Conservation (phyloP, 2,329 filamentous ascomycete genomes). For the Ascocoryne sarcoides region DNA sequence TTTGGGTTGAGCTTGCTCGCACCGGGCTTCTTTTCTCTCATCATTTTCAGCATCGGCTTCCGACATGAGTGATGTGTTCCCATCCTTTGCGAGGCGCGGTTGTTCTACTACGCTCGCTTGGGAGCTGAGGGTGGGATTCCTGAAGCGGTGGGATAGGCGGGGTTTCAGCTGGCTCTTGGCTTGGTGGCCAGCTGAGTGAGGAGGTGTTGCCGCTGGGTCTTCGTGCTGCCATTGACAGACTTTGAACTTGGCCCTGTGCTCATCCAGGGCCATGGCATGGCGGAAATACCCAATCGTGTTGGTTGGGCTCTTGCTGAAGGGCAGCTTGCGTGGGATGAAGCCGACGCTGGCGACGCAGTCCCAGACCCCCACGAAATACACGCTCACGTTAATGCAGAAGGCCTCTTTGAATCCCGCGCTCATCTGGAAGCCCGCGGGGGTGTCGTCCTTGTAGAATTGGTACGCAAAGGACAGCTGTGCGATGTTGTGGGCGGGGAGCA, state of each 20-base stretch:
- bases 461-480: constrained; percentile 36
- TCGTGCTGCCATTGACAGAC: constrained; percentile 24
- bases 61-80: too few relatives aligned
- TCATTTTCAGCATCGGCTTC: too few relatives aligned
- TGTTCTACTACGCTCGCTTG: too few relatives aligned
- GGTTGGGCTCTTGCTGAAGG: constrained; percentile 31
- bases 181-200: not conserved
- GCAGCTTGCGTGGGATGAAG: constrained; percentile 32
- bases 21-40: too few relatives aligned
- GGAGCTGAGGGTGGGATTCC: too few relatives aligned
- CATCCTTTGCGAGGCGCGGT: too few relatives aligned
- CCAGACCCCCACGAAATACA: constrained; percentile 37
- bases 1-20: too few relatives aligned
- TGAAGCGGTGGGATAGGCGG: too few relatives aligned
- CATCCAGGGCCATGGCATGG: constrained; percentile 37
- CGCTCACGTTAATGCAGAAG: constrained; percentile 34
- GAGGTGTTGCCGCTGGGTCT: not conserved
- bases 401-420: constrained; percentile 35
- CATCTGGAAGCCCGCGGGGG: constrained; percentile 32
- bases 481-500: constrained; percentile 56
- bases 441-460: constrained; percentile 36
- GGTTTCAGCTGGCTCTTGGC: too few relatives aligned
- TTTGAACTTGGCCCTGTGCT: constrained; percentile 37
- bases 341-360: constrained; percentile 35
- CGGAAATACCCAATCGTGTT: constrained; percentile 32